Conservation (phyloP, 2,329 filamentous ascomycete genomes). For the Sporothrix globosa region DNA sequence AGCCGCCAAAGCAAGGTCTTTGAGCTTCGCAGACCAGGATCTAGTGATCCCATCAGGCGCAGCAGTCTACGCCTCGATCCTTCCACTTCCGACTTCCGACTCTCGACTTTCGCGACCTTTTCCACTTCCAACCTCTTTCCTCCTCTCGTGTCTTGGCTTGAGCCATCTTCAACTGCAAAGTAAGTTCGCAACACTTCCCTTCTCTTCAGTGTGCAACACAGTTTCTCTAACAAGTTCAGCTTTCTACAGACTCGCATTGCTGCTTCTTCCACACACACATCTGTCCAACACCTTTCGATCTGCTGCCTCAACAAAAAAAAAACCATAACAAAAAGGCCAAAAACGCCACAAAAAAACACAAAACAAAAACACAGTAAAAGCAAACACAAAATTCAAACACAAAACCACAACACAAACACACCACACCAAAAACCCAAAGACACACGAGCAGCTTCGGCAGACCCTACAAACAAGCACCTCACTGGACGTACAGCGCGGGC, state of each 20-base stretch:
- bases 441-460: neutral
- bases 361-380: neutral
- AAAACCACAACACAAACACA: neutral
- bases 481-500: neutral
- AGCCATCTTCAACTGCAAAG: neutral
- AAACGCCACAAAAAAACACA: neutral
- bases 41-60: neutral
- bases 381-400: neutral
- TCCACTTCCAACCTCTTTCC: neutral
- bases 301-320: neutral
- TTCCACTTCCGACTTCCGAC: neutral
- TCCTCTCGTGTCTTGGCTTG: neutral
- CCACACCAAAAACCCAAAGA: neutral
- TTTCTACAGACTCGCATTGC: neutral
- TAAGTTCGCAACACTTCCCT: neutral
- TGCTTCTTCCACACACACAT: neutral
- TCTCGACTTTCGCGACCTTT: neutral
- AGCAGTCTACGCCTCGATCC: slow-evolving; percentile 1
- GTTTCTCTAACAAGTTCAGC: neutral
- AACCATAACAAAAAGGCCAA: neutral
- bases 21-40: neutral
- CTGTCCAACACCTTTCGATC: neutral
- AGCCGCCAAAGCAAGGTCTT: neutral
- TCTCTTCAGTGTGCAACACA: neutral
- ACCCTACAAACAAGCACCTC: neutral